phyloP scores from a whole-genome alignment of 306 rosid genomes.

The Begonia masoniana region DNA sequence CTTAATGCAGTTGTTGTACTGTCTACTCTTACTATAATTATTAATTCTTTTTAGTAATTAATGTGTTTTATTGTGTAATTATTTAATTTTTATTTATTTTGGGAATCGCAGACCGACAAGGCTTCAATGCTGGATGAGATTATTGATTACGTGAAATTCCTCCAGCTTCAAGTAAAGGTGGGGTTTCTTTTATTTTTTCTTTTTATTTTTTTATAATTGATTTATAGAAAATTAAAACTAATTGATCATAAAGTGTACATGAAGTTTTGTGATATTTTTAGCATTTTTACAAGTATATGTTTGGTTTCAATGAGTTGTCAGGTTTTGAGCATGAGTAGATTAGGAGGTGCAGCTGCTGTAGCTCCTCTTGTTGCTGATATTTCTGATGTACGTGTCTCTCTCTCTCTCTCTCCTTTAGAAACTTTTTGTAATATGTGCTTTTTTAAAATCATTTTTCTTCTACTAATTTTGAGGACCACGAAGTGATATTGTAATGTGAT shows the following conservation, averaged over 20 bases:
- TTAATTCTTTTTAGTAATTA: no score
- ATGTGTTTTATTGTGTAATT: no score
- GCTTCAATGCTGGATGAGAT: slow-evolving; percentile 99
- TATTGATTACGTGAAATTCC: slow-evolving; percentile 90
- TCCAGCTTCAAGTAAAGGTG: slow-evolving; percentile 98
- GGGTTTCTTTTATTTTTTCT: not conserved
- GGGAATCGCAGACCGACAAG: slow-evolving; percentile 86
- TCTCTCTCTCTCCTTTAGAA: not conserved
- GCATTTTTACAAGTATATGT: no score
- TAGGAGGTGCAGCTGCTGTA: slow-evolving; percentile 91
- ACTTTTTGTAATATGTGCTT: not conserved
- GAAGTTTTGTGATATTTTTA: not conserved
- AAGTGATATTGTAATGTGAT: no score
- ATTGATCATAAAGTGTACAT: not conserved
- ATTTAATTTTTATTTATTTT: not conserved
- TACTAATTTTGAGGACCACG: not conserved
- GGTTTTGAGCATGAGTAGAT: slow-evolving; percentile 99
- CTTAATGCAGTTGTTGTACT: no score
- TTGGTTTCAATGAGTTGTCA: slow-evolving; percentile 9
- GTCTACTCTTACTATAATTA: no score
- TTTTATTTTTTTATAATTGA: not conserved
- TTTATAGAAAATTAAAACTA: not conserved
- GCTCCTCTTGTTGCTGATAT: slow-evolving; percentile 84
- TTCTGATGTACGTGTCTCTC: slow-evolving; percentile 38
- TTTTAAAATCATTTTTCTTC: not conserved